phyloP scores from a whole-genome alignment of 169 alveolate species.

The Eimeria nieschulzi region DNA sequence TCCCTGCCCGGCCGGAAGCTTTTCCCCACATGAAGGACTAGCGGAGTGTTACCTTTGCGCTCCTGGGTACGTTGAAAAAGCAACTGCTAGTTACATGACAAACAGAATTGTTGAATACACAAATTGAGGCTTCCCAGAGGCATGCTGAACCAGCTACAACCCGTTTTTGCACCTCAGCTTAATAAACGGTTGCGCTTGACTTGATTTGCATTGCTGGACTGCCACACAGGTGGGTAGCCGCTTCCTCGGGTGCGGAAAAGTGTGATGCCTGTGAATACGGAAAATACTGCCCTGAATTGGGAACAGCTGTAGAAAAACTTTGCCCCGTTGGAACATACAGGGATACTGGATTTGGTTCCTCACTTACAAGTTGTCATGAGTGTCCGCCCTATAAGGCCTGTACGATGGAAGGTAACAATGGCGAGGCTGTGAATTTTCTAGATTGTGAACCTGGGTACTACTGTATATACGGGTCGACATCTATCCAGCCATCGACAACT shows the following conservation, averaged over 20 bases:
- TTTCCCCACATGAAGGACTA: conserved; percentile 32
- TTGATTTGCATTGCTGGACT: background rate
- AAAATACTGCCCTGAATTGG: conserved; percentile 52
- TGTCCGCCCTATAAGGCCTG: conserved; percentile 34
- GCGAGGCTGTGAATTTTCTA: too few species aligned
- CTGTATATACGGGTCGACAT: conserved; percentile 18
- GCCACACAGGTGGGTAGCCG: conserved; percentile 5
- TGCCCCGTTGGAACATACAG: conserved; percentile 37
- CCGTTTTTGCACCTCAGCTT: too few species aligned
- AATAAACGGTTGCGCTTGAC: background rate
- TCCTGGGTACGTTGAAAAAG: conserved; percentile 29
- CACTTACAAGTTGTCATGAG: conserved; percentile 41
- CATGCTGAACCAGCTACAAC: too few species aligned
- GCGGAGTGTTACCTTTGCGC: conserved; percentile 70
- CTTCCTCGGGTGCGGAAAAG: background rate
- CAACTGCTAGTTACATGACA: too few species aligned
- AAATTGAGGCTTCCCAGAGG: too few species aligned
- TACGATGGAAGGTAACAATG: background rate
- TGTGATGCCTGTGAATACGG: conserved; percentile 29
- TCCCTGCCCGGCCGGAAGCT: conserved; percentile 62
- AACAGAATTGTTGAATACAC: too few species aligned
- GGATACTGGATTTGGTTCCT: conserved; percentile 26
- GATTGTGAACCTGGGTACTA: conserved; percentile 57
- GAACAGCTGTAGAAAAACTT: conserved; percentile 2
- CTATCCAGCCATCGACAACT: conserved; percentile 15